Conservation (phyloP, 1,284 basidiomycete genomes). For the Ceratobasidium sp. region DNA sequence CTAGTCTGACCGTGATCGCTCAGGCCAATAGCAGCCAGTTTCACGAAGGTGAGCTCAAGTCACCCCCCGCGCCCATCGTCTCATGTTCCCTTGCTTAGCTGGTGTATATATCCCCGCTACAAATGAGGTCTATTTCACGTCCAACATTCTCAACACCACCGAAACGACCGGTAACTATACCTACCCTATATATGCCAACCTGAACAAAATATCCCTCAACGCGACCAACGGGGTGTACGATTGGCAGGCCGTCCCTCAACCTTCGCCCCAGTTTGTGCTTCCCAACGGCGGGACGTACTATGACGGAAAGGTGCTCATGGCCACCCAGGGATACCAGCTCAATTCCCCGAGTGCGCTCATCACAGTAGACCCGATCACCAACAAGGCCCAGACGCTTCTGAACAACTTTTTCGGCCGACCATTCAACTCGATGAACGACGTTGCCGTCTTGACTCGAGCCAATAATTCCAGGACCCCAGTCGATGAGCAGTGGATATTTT, state of each 20-base stretch:
- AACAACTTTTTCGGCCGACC: constrained; percentile 75
- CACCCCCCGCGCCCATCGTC: not conserved
- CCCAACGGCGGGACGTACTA: constrained; percentile 31
- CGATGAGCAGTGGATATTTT: constrained; percentile 56
- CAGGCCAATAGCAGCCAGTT: constrained; percentile 26
- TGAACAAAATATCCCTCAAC: constrained; percentile 32
- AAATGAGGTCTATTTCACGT: constrained; percentile 34
- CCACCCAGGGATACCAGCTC: constrained; percentile 24
- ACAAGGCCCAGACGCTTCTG: constrained; percentile 54
- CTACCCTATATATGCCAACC: constrained; percentile 16
- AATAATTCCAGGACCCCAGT: constrained; percentile 53
- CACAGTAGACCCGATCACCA: constrained; percentile 8
- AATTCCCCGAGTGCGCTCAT: constrained; percentile 1
- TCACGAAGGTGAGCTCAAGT: constrained; percentile 10
- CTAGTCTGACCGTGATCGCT: constrained; percentile 11
- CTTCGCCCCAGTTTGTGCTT: constrained; percentile 16
- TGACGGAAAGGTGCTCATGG: constrained; percentile 27
- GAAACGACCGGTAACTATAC: not conserved
- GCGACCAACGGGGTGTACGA: constrained; percentile 17
- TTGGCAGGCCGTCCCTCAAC: constrained; percentile 10
- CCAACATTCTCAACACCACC: constrained; percentile 33
- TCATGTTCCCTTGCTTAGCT: not conserved
- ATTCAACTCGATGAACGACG: constrained; percentile 82
- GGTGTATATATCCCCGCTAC: constrained; percentile 30
- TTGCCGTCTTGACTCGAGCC: constrained; percentile 66